Conservation (phyloP, 2,329 filamentous ascomycete genomes). For the Colletotrichum echinochloae region DNA sequence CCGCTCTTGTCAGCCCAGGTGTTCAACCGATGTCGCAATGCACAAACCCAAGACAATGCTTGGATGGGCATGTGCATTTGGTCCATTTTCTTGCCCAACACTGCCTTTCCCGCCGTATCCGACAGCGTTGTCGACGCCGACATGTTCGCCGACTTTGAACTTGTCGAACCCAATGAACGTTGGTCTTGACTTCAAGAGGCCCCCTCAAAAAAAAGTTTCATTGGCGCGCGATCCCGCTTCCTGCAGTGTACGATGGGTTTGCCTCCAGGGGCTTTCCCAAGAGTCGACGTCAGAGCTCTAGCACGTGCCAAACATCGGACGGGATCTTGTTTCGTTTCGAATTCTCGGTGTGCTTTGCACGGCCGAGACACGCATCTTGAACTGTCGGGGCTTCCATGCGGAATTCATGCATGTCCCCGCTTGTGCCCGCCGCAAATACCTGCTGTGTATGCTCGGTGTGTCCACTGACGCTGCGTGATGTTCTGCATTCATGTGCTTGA, state of each 20-base stretch:
- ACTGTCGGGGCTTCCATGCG: neutral
- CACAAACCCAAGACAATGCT: conserved; percentile 16
- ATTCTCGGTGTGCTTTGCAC: neutral
- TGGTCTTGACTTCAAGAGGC: neutral
- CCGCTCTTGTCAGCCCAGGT: conserved; percentile 10
- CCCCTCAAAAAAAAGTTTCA: conserved; percentile 28
- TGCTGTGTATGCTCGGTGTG: neutral
- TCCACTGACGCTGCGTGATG: neutral
- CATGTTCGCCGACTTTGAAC: neutral
- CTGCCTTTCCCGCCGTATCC: neutral
- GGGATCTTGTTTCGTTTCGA: conserved; percentile 22
- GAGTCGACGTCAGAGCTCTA: conserved; percentile 24
- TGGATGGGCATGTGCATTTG: conserved; percentile 5
- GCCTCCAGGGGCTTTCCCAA: conserved; percentile 24
- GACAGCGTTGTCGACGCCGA: neutral
- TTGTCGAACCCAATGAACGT: neutral
- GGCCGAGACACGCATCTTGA: neutral
- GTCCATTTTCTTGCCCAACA: neutral
- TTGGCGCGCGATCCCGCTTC: conserved; percentile 6
- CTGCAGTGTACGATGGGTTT: conserved; percentile 7
- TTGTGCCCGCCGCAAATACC: neutral
- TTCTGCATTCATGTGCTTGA: neutral
- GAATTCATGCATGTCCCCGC: conserved; percentile 2
- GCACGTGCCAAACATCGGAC: conserved; percentile 37
- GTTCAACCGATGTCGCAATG: conserved; percentile 35